Conservation (phyloP, 2,329 filamentous ascomycete genomes). For the Verruconis gallopava region DNA sequence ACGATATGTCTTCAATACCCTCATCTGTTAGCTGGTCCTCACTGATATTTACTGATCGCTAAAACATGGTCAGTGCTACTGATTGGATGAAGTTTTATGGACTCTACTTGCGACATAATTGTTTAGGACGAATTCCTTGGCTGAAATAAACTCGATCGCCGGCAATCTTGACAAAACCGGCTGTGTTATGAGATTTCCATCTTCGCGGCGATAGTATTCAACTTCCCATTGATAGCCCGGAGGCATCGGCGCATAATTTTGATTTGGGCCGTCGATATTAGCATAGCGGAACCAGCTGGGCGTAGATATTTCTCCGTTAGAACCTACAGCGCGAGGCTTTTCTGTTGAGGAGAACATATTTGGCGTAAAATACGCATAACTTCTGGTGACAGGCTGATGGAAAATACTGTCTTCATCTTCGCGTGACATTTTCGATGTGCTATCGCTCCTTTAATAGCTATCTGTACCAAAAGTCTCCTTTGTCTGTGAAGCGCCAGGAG, state of each 20-base stretch:
- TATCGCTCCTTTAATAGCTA: too few relatives aligned
- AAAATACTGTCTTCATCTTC: too few relatives aligned
- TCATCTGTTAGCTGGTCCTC: neutral
- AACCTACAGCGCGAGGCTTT: neutral
- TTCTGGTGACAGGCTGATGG: neutral
- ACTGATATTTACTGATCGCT: too few relatives aligned
- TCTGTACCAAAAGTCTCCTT: too few relatives aligned
- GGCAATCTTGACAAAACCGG: neutral
- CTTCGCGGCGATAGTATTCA: neutral
- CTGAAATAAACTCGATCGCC: too few relatives aligned
- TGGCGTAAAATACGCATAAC: neutral
- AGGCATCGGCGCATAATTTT: neutral
- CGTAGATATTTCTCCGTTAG: neutral
- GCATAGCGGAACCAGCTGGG: neutral
- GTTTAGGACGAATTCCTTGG: too few relatives aligned
- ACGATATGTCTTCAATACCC: neutral
- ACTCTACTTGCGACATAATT: too few relatives aligned
- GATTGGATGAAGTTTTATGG: too few relatives aligned
- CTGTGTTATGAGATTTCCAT: neutral
- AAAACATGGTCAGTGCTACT: too few relatives aligned
- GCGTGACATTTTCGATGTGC: too few relatives aligned
- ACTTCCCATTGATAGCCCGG: neutral
- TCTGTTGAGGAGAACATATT: neutral
- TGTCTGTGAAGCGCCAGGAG: too few relatives aligned
- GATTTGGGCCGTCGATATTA: neutral